Evolutionary conservation across 495 filamentous ascomycete species (phyloP).

Genomic region (Glonium stellatum): DNA sequence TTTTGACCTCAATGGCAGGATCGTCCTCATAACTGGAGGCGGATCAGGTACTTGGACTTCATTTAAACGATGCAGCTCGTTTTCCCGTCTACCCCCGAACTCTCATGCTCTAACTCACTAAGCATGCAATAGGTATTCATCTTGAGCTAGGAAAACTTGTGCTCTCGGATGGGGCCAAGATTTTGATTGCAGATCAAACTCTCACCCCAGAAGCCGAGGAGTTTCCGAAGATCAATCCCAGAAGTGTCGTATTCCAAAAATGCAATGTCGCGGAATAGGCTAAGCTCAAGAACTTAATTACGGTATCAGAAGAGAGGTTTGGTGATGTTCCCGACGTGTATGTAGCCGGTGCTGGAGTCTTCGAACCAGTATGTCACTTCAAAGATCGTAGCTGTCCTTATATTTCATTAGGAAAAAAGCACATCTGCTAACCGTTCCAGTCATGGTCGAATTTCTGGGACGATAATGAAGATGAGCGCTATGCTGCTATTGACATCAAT

Average conservation of each 20-base stretch:
- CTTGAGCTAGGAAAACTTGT: slow-evolving; percentile 28
- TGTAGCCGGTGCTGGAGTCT: slow-evolving; percentile 30
- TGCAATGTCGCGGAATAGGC: slow-evolving; percentile 32
- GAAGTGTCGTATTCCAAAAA: slow-evolving; percentile 24
- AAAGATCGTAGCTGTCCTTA: too few relatives aligned
- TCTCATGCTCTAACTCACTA: not conserved
- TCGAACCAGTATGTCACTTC: slow-evolving; percentile 28
- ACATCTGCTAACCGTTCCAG: slow-evolving; percentile 3
- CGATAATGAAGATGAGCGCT: slow-evolving; percentile 28
- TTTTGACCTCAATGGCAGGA: slow-evolving; percentile 23
- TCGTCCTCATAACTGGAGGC: slow-evolving; percentile 26
- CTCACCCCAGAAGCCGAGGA: slow-evolving; percentile 24
- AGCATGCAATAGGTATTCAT: slow-evolving; percentile 21
- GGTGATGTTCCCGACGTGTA: slow-evolving; percentile 31
- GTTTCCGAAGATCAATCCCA: slow-evolving; percentile 1
- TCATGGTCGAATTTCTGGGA: slow-evolving; percentile 29
- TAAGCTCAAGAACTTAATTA: slow-evolving; percentile 27
- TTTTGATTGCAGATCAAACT: slow-evolving; percentile 34
- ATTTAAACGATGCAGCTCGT: too few relatives aligned
- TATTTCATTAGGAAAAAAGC: not conserved
- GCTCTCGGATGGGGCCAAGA: slow-evolving; percentile 18
- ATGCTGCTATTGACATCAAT: slow-evolving; percentile 27
- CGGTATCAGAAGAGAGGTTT: slow-evolving; percentile 25
- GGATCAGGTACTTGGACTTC: slow-evolving; percentile 2
- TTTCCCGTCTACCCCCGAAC: too few relatives aligned